A percentile compares a stretch with the other conserved stretches of the same genome.
phyloP scores from a whole-genome alignment of 441 rosid species.

The Raphanus hybrid region DNA sequence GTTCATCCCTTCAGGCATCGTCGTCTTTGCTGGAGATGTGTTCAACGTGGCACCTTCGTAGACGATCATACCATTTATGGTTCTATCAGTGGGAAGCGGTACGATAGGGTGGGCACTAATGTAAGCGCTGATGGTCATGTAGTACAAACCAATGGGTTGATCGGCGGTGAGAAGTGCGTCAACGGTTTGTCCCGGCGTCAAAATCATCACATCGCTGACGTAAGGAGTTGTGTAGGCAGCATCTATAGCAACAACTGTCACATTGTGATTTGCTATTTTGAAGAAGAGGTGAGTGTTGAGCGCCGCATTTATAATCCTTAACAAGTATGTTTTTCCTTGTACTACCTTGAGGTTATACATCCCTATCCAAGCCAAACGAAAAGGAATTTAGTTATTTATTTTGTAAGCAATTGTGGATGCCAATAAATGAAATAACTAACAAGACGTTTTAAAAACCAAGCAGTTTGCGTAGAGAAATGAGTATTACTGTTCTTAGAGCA shows the following conservation, averaged over 20 bases:
- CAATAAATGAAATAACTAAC: background rate
- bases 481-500: constrained; percentile 29
- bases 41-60: constrained; percentile 47
- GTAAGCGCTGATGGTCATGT: constrained; percentile 63
- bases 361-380: constrained; percentile 42
- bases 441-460: background rate
- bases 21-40: constrained; percentile 49
- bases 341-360: constrained; percentile 63
- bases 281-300: constrained; percentile 77
- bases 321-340: constrained; percentile 59
- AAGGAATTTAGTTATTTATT: no score
- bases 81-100: constrained; percentile 45
- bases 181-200: constrained; percentile 68
- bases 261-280: constrained; percentile 57
- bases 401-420: background rate
- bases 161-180: constrained; percentile 59
- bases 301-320: constrained; percentile 68
- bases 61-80: constrained; percentile 52
- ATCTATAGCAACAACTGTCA: constrained; percentile 71
- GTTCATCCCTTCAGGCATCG: constrained; percentile 48
- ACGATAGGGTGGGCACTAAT: constrained; percentile 43
- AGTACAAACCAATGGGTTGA: constrained; percentile 50
- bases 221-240: constrained; percentile 67
- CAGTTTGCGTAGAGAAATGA: background rate
- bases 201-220: constrained; percentile 46